phyloP scores from a whole-genome alignment of 208 protist species.

The Novymonas esmeraldas region DNA sequence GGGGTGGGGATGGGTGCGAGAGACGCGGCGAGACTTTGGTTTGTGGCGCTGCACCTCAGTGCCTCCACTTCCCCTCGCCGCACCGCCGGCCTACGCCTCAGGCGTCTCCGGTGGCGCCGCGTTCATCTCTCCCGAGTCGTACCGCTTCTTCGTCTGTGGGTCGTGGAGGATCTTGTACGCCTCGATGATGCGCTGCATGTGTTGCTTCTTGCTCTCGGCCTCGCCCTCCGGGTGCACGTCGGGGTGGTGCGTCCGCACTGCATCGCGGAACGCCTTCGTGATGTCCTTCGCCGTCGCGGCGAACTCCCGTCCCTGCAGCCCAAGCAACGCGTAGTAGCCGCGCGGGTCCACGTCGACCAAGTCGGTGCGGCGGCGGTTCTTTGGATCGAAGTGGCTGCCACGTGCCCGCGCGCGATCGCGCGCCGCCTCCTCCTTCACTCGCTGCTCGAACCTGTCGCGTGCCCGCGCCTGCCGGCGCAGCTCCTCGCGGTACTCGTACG shows the following conservation, averaged over 20 bases:
- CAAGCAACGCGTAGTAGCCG: constrained; percentile 88
- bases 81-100: not conserved
- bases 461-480: constrained; percentile 70
- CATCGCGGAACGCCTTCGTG: constrained; percentile 76
- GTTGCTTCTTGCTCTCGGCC: constrained; percentile 54
- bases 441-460: constrained; percentile 77
- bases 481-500: constrained; percentile 92
- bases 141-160: constrained; percentile 66
- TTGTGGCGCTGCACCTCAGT: too few relatives aligned
- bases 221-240: constrained; percentile 56
- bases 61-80: not conserved
- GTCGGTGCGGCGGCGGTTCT: constrained; percentile 75
- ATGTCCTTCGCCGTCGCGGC: constrained; percentile 81
- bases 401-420: constrained; percentile 58
- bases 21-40: too few relatives aligned
- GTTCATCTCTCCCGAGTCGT: constrained; percentile 74
- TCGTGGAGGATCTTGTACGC: constrained; percentile 87
- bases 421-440: constrained; percentile 83
- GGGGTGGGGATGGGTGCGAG: too few relatives aligned
- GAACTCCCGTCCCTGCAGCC: constrained; percentile 78
- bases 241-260: constrained; percentile 72
- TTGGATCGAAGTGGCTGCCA: constrained; percentile 62
- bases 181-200: constrained; percentile 85
- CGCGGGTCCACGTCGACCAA: constrained; percentile 81
- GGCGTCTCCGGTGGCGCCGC: constrained; percentile 21